Evolutionary conservation across 768 basidiomycete species (phyloP).

Genomic region (Termitomyces titanicus): DNA sequence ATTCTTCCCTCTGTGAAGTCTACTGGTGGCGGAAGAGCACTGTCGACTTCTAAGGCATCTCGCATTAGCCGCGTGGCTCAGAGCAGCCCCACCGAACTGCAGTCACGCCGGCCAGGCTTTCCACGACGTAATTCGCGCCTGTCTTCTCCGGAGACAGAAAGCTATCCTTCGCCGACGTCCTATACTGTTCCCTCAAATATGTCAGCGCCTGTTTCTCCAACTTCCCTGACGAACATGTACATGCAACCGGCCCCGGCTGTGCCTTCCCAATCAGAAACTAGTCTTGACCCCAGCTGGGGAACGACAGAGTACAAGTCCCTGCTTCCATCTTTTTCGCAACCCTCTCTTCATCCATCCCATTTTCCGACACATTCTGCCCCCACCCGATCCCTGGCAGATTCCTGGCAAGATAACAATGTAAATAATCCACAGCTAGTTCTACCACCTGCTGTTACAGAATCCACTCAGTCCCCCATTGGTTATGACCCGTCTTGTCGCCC

Average conservation of each 20-base stretch:
- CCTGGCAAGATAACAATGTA: slow-evolving; percentile 3
- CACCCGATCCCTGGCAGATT: background rate
- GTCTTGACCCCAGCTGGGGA: slow-evolving; percentile 5
- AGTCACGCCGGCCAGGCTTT: slow-evolving; percentile 26
- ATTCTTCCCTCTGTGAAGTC: slow-evolving; percentile 19
- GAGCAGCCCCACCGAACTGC: slow-evolving; percentile 29
- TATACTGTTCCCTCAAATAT: slow-evolving; percentile 11
- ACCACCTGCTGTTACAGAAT: background rate
- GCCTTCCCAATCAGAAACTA: slow-evolving; percentile 1
- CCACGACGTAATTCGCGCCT: slow-evolving; percentile 29
- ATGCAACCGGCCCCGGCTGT: slow-evolving; percentile 4
- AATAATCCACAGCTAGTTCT: background rate
- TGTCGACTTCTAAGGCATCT: slow-evolving; percentile 31
- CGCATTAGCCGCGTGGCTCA: slow-evolving; percentile 31
- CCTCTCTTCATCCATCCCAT: slow-evolving; percentile 1
- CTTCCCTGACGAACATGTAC: slow-evolving; percentile 8
- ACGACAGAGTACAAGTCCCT: slow-evolving; percentile 6
- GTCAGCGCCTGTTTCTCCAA: slow-evolving; percentile 20
- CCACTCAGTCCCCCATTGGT: background rate
- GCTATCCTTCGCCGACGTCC: slow-evolving; percentile 14
- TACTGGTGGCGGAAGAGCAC: slow-evolving; percentile 26
- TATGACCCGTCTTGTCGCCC: background rate
- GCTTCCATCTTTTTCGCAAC: slow-evolving; percentile 7
- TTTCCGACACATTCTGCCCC: background rate
- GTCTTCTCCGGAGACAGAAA: slow-evolving; percentile 35